Conservation (phyloP, 306 rosid genomes). For the Clitoria ternatea region DNA sequence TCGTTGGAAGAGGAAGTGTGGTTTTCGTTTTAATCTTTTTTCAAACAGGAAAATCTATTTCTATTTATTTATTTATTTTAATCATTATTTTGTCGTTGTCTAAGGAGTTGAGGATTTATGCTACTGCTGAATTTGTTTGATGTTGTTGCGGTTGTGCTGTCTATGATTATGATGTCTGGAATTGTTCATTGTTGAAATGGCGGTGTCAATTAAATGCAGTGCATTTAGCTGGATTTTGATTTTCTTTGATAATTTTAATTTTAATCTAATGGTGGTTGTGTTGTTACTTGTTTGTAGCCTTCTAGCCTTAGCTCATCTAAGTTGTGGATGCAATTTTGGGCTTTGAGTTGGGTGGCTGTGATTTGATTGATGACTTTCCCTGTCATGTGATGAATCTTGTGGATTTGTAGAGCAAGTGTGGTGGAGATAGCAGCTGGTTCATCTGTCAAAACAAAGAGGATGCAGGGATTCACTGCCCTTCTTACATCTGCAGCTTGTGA, state of each 20-base stretch:
- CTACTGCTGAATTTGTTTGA: not conserved
- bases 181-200: constrained; percentile 2
- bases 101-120: constrained; percentile 20
- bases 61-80: not conserved
- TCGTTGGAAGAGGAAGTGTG: constrained; percentile 9
- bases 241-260: constrained; percentile 6
- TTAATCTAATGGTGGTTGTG: constrained; percentile 13
- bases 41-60: not conserved
- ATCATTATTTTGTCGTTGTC: not conserved
- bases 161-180: constrained; percentile 6
- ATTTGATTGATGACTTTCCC: constrained; percentile 26
- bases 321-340: constrained; percentile 31
- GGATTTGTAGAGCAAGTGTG: constrained; percentile 30
- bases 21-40: constrained; percentile 27
- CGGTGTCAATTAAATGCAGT: constrained; percentile 19
- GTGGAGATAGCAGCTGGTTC: constrained; percentile 51
- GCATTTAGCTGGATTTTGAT: constrained; percentile 11
- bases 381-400: constrained; percentile 13
- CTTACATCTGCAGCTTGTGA: constrained; percentile 77
- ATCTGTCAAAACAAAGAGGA: constrained; percentile 44
- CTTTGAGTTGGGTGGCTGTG: constrained; percentile 33
- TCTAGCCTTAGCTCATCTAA: constrained; percentile 16
- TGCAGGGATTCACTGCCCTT: constrained; percentile 34
- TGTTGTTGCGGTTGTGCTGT: constrained; percentile 23
- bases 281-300: constrained; percentile 1